Base-by-base conservation (phyloP, 2,329 filamentous ascomycete genomes). In the Pseudogymnoascus verrucosus region DNA sequence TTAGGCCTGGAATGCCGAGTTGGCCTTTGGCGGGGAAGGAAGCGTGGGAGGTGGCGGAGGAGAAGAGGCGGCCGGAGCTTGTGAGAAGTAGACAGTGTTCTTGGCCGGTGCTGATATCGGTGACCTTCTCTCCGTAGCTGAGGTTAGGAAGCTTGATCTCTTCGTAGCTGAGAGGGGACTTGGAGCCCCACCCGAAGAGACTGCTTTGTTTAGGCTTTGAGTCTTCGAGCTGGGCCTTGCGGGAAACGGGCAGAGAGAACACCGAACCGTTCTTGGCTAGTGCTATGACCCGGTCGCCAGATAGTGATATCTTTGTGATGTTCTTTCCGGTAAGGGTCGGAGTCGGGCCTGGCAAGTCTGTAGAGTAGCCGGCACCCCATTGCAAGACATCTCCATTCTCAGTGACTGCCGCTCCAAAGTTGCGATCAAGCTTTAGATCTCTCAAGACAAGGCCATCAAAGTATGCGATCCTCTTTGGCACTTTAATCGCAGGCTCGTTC, bases 11-110 rank as follows among this genome's bases (percentile, higher is more conserved):
- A 23, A 98, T 80, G 57, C 95, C 95, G 60, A 98, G 83, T 76
- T 99, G 93, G 5, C 95, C 95, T 71, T 85, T 88, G 2, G 84
- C 83, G 0, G 95, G 95, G 72, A 89, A 98, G 61, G 86, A 82
- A 64, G 89, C 84, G 16, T 87, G 87, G 66, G 89, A 91, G 2
- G 91, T 87, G 1, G 91, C 93, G n/a, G 90, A 88, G 2, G 93
- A 90, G 76, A 96, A 98, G 36, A 98, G 83, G 42, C 93, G 89
- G 0, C 95, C 95, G 62, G 84, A 84, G 57, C 86, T 91, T 0
- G 93, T 97, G 65, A 97, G 81, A 60, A 99, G 81, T 0, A 98
- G 81, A 34, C 89, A 89, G 74, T 98, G 93, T 71, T 98, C 92
- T 12, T 90, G 81, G 1, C 95, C 95, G 67, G 88, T 86, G 65